A percentile compares a stretch with the other conserved stretches of the same genome.
Evolutionary conservation across 139 green algal genomes (phyloP).

Genomic region (Pleodorina starrii): DNA sequence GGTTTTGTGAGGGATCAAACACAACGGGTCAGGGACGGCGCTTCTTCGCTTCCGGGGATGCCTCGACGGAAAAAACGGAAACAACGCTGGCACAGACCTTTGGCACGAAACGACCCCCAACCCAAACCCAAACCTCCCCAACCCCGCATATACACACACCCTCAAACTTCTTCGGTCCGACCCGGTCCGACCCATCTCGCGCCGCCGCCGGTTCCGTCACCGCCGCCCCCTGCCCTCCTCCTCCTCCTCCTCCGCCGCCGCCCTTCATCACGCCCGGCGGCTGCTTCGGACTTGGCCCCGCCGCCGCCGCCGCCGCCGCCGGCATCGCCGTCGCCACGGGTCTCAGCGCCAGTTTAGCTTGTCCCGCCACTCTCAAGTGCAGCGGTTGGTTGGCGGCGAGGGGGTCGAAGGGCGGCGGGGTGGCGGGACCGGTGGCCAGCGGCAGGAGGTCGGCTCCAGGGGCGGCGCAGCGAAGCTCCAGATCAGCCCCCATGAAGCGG

Average conservation of each 20-base stretch:
- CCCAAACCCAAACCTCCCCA: too few relatives aligned
- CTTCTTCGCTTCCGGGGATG: too few relatives aligned
- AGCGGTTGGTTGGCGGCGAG: constrained; percentile 53
- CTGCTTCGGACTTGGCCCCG: neutral
- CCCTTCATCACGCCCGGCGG: too few relatives aligned
- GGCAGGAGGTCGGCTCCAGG: constrained; percentile 60
- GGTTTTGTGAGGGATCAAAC: too few relatives aligned
- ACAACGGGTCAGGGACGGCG: too few relatives aligned
- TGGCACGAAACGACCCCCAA: too few relatives aligned
- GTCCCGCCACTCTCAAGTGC: constrained; percentile 30
- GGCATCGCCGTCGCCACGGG: neutral
- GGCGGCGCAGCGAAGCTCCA: constrained; percentile 48
- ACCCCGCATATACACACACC: too few relatives aligned
- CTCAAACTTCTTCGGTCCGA: neutral
- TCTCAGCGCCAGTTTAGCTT: constrained; percentile 9
- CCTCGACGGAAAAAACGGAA: too few relatives aligned
- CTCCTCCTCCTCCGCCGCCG: neutral
- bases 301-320: neutral
- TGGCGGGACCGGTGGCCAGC: constrained; percentile 29
- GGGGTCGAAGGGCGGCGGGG: constrained; percentile 40
- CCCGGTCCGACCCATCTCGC: neutral
- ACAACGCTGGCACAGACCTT: too few relatives aligned
- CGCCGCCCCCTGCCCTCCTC: neutral
- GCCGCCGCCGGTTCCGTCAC: neutral
- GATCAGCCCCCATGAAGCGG: constrained; percentile 60